Base-by-base conservation (phyloP, 768 basidiomycete genomes). In the Dioszegia aurantiaca region DNA sequence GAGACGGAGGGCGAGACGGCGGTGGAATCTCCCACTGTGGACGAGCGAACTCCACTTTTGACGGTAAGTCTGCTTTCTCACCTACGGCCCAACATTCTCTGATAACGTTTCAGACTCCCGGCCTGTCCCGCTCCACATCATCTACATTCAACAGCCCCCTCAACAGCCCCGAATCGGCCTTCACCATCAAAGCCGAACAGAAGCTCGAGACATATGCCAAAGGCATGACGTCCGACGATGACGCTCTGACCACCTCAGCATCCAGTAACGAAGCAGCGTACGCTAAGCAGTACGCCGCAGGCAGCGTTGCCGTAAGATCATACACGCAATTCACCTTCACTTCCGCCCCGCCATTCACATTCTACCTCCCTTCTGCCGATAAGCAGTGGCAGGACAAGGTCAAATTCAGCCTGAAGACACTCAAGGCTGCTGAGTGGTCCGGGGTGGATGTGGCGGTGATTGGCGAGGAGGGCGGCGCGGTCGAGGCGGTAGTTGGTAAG, bases 21-120 rank as follows among this genome's bases (percentile, higher is more conserved):
- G 4, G 54, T 28, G 17, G 46, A n/a, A 14, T 27, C 16, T 10
- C 24, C 46, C 4, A 37, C 49, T n/a, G n/a, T n/a, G 24, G 30
- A 59, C 46, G 58, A 59, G 42, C 49, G 51, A 12, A 59, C 58
- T 17, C 58, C 58, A 3, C 51, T 59, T 28, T 26, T 59, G 31
- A 39, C 37, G 6, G 58, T 59, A 39, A 53, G 58, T 31, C 16
- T 28, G 8, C 40, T 26, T 33, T 30, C 28, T 11, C n/a, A n/a
- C n/a, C n/a, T n/a, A n/a, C 17, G 6, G 27, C 4, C 16, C 19
- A 42, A 3, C 2, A 16, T n/a, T 11, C 8, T 17, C 30, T 55
- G 31, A 28, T 55, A 42, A 55, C 41, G 21, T 12, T 2, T 33
- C 30, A 55, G 54, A 43, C 54, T 30, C 54, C 54, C 42, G 43